Evolutionary conservation across 352 stramenopile genomes (phyloP).

Genomic region (Globisporangium megalacanthum): DNA sequence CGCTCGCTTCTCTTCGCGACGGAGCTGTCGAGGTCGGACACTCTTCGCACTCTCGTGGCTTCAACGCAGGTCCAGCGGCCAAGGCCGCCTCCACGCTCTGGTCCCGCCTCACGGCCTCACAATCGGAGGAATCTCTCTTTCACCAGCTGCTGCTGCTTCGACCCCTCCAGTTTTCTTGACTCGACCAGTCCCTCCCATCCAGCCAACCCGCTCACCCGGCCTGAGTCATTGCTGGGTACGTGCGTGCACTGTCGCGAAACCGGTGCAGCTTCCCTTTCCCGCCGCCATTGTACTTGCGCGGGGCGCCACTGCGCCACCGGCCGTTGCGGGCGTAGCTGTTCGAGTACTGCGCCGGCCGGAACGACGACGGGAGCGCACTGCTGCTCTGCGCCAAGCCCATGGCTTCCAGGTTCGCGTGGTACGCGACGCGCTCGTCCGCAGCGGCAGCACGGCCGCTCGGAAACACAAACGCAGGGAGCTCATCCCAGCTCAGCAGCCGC

Average conservation of each 20-base stretch:
- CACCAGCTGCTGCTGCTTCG: too few species aligned
- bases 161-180: too few species aligned
- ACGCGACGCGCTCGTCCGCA: conserved; percentile 45
- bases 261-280: conserved; percentile 33
- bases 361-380: too few species aligned
- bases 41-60: too few species aligned
- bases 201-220: conserved; percentile 8
- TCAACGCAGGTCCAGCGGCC: too few species aligned
- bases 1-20: too few species aligned
- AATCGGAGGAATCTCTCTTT: too few species aligned
- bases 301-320: conserved; percentile 38
- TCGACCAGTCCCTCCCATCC: too few species aligned
- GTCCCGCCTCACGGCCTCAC: too few species aligned
- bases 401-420: conserved; percentile 55
- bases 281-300: conserved; percentile 40
- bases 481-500: conserved; percentile 46
- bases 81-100: too few species aligned
- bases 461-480: conserved; percentile 74
- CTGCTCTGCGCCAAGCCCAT: conserved; percentile 46
- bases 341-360: conserved; percentile 38
- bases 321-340: conserved; percentile 41
- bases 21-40: too few species aligned
- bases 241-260: conserved; percentile 17
- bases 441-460: conserved; percentile 36
- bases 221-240: conserved; percentile 12